A percentile compares a stretch with the other conserved stretches of the same genome.
These are phyloP conservation scores for Tubosaeta sp. DNA, from an alignment of 768 basidiomycete genomes.

Conservation along the genomic window DNA sequence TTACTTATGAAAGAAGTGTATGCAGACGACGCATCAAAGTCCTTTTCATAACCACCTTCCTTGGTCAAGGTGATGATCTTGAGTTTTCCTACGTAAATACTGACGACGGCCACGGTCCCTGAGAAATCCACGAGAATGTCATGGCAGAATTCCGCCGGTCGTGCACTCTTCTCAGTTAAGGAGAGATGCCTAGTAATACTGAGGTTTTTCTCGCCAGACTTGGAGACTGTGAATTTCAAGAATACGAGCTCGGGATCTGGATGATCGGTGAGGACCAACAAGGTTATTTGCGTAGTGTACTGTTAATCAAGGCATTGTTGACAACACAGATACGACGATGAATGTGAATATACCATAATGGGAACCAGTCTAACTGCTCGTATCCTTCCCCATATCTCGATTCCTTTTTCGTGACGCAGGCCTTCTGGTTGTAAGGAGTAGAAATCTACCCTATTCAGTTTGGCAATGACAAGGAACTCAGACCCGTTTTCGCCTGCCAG, in stretches of 20 bases:
- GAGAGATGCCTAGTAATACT: slow-evolving; percentile 42
- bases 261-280: slow-evolving; percentile 70
- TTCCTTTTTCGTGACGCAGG: slow-evolving; percentile 51
- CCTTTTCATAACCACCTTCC: slow-evolving; percentile 48
- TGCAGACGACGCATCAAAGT: slow-evolving; percentile 65
- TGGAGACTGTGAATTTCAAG: slow-evolving; percentile 45
- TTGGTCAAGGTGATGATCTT: slow-evolving; percentile 54
- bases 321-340: not conserved
- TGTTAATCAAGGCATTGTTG: slow-evolving; percentile 7
- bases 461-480: slow-evolving; percentile 68
- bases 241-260: slow-evolving; percentile 72
- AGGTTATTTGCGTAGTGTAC: slow-evolving; percentile 36
- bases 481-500: slow-evolving; percentile 46
- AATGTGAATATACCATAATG: slow-evolving; percentile 40
- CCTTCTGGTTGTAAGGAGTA: slow-evolving; percentile 62
- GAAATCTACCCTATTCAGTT: slow-evolving; percentile 61
- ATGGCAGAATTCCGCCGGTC: slow-evolving; percentile 67
- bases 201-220: slow-evolving; percentile 32
- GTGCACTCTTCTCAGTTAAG: slow-evolving; percentile 53
- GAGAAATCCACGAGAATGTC: slow-evolving; percentile 63
- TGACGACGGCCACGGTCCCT: slow-evolving; percentile 56
- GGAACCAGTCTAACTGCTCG: slow-evolving; percentile 53
- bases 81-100: slow-evolving; percentile 67
- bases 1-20: not conserved
- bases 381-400: slow-evolving; percentile 70